Evolutionary conservation across 2,329 filamentous ascomycete genomes (phyloP).

Genomic region (Aureobasidium subglaciale): DNA sequence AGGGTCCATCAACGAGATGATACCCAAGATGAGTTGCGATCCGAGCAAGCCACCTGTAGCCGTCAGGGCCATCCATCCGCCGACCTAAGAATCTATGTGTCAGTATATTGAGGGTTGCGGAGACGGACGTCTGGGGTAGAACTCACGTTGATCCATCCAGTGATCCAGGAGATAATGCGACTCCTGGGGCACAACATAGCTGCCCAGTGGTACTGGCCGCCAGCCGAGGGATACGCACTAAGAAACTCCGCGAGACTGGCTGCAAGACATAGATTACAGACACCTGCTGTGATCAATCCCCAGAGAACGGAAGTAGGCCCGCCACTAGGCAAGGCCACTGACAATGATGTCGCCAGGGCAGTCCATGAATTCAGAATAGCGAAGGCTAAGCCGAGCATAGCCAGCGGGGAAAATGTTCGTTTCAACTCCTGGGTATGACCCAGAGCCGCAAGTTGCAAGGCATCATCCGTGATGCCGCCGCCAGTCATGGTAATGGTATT

Average conservation of each 20-base stretch:
- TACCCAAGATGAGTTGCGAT: slow-evolving; percentile 58
- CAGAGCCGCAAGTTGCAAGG: slow-evolving; percentile 43
- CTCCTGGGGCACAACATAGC: slow-evolving; percentile 55
- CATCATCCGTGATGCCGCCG: slow-evolving; percentile 35
- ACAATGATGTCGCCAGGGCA: slow-evolving; percentile 51
- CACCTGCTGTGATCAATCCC: slow-evolving; percentile 51
- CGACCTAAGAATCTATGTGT: slow-evolving; percentile 32
- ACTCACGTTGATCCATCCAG: slow-evolving; percentile 58
- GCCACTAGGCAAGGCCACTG: slow-evolving; percentile 60
- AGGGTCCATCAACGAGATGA: slow-evolving; percentile 55
- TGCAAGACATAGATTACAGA: slow-evolving; percentile 65
- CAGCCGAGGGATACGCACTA: slow-evolving; percentile 47
- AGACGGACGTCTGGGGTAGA: background rate
- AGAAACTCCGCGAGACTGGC: slow-evolving; percentile 61
- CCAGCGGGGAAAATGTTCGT: slow-evolving; percentile 51
- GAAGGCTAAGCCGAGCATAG: slow-evolving; percentile 57
- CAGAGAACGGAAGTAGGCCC: slow-evolving; percentile 66
- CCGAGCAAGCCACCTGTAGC: slow-evolving; percentile 62
- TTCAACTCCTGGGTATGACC: slow-evolving; percentile 53
- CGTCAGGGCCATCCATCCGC: slow-evolving; percentile 64
- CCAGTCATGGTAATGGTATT: slow-evolving; percentile 6
- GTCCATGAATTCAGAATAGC: slow-evolving; percentile 60
- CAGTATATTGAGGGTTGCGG: background rate
- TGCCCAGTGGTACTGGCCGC: slow-evolving; percentile 59
- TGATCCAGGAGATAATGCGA: slow-evolving; percentile 61